Conservation (phyloP, 2,329 filamentous ascomycete genomes). For the Colletotrichum horii region DNA sequence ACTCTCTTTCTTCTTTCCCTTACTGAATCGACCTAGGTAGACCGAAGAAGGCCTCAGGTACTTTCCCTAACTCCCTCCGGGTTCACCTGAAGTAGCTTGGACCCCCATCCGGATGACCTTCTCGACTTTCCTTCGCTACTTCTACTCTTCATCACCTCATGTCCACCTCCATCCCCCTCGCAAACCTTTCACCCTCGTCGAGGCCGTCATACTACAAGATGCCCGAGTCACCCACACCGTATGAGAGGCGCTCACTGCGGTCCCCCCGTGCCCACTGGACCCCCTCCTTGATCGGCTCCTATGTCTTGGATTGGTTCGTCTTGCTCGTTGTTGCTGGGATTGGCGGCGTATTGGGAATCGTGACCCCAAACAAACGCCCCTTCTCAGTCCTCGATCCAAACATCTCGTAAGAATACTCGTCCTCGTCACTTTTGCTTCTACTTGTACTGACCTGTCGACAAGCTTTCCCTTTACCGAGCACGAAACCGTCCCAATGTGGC, state of each 20-base stretch:
- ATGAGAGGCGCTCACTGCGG: constrained; percentile 7
- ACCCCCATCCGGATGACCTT: constrained; percentile 5
- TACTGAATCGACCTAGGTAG: too few relatives aligned
- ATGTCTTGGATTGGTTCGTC: constrained; percentile 77
- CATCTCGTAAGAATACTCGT: constrained; percentile 65
- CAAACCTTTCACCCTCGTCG: constrained; percentile 14
- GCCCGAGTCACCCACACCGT: constrained; percentile 35
- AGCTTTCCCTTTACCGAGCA: constrained; percentile 73
- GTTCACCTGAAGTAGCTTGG: constrained; percentile 19
- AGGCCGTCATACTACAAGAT: constrained; percentile 23
- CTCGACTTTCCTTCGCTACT: neutral
- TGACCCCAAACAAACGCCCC: constrained; percentile 69
- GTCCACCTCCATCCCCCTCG: constrained; percentile 23
- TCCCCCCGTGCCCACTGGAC: constrained; percentile 17
- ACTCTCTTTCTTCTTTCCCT: constrained; percentile 12
- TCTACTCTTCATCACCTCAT: constrained; percentile 13
- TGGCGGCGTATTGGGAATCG: constrained; percentile 62
- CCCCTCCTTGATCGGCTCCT: constrained; percentile 59
- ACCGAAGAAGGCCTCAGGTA: neutral
- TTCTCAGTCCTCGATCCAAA: constrained; percentile 75
- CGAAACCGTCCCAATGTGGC: constrained; percentile 73
- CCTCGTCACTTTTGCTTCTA: neutral
- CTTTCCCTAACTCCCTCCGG: neutral
- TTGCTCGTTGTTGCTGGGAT: constrained; percentile 64
- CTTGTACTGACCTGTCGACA: constrained; percentile 5